Evolutionary conservation across 768 basidiomycete species (phyloP).

Genomic region (Leccinum pellstonianum): DNA sequence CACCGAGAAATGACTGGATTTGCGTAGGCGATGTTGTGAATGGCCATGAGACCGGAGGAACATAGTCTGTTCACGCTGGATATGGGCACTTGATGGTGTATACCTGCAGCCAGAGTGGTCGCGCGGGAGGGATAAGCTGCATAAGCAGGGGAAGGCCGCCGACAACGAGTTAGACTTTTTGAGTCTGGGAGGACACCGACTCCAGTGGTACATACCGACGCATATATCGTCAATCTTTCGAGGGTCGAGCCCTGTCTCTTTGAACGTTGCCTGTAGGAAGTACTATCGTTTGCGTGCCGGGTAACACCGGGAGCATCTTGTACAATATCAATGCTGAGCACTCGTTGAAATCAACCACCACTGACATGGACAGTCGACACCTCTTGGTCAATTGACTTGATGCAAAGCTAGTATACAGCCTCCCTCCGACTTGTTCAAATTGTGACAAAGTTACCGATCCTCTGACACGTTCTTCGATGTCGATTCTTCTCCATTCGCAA

Average conservation of each 20-base stretch:
- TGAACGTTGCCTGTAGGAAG: too few species aligned
- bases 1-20: conserved; percentile 78
- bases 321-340: too few species aligned
- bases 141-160: too few species aligned
- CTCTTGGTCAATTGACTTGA: conserved; percentile 75
- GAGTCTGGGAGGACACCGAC: too few species aligned
- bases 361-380: conserved; percentile 54
- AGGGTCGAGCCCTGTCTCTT: too few species aligned
- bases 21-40: conserved; percentile 84
- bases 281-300: too few species aligned
- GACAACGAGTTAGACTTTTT: too few species aligned
- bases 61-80: conserved; percentile 92
- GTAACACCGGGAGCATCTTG: too few species aligned
- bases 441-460: conserved; percentile 41
- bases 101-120: too few species aligned
- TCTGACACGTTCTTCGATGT: conserved; percentile 37
- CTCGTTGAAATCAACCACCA: conserved; percentile 63
- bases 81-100: conserved; percentile 67
- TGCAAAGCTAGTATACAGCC: conserved; percentile 36
- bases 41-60: conserved; percentile 90
- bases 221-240: too few species aligned
- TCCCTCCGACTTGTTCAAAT: conserved; percentile 24
- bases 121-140: too few species aligned
- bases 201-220: too few species aligned
- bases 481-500: not conserved